phyloP scores from a whole-genome alignment of 352 stramenopile genomes.

The Aphanomyces astaci region DNA sequence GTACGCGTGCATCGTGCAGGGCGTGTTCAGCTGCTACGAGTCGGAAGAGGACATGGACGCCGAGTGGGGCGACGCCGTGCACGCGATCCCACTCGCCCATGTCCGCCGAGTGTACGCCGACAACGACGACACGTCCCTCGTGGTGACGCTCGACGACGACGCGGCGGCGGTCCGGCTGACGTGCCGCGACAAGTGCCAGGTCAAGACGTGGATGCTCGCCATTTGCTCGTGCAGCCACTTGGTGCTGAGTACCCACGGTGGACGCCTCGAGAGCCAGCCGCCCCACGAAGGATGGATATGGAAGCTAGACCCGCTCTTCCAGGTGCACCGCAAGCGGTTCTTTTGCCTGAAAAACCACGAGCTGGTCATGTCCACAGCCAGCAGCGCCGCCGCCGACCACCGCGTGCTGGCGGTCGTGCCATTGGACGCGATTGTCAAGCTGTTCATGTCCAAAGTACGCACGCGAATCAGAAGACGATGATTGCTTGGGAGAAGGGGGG shows the following conservation, averaged over 20 bases:
- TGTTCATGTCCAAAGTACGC: constrained; percentile 77
- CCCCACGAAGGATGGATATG: constrained; percentile 82
- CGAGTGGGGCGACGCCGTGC: constrained; percentile 77
- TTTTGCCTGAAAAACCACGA: constrained; percentile 80
- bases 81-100: constrained; percentile 68
- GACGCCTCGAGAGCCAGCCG: constrained; percentile 59
- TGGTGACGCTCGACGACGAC: constrained; percentile 63
- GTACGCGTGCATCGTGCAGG: constrained; percentile 70
- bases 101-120: constrained; percentile 76
- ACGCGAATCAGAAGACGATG: too few relatives aligned
- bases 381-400: constrained; percentile 52
- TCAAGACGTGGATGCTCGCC: constrained; percentile 82
- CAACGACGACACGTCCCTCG: constrained; percentile 61
- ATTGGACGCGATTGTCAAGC: constrained; percentile 68
- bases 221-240: constrained; percentile 81
- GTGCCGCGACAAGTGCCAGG: constrained; percentile 52
- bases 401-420: constrained; percentile 68
- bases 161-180: constrained; percentile 63
- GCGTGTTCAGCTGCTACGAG: constrained; percentile 85
- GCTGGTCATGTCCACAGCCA: constrained; percentile 46
- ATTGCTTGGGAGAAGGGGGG: too few relatives aligned
- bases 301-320: constrained; percentile 80
- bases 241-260: constrained; percentile 45
- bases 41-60: constrained; percentile 69
- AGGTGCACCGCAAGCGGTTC: constrained; percentile 74